Evolutionary conservation across 208 protist genomes (phyloP).

Genomic region (Acanthamoeba quina): DNA sequence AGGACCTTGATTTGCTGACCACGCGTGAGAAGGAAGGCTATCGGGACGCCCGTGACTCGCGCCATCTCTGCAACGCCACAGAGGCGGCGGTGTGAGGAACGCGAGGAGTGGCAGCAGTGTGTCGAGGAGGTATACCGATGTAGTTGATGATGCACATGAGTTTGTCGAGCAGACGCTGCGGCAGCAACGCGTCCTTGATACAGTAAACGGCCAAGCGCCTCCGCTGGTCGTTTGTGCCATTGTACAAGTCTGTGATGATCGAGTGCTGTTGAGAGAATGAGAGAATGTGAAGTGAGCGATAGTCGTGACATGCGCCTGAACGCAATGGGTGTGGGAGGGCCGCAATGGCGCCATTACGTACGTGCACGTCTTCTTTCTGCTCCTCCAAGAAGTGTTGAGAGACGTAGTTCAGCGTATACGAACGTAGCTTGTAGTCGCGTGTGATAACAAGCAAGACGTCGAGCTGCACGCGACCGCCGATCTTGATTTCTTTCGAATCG

Average conservation of each 20-base stretch:
- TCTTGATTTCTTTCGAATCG: slow-evolving; percentile 97
- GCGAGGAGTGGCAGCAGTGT: background rate
- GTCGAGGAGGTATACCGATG: slow-evolving; percentile 72
- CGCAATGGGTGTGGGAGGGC: slow-evolving; percentile 92
- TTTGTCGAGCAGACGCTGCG: slow-evolving; percentile 97
- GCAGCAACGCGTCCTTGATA: slow-evolving; percentile 98
- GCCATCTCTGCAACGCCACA: slow-evolving; percentile 96
- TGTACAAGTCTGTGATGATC: slow-evolving; percentile 93
- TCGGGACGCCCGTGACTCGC: slow-evolving; percentile 98
- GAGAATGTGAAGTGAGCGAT: background rate
- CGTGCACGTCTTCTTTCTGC: slow-evolving; percentile 99
- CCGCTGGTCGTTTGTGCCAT: slow-evolving; percentile 97
- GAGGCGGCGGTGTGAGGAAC: background rate
- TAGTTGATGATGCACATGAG: slow-evolving; percentile 99
- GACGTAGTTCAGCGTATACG: slow-evolving; percentile 99
- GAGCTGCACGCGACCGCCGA: slow-evolving; percentile 97
- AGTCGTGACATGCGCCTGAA: background rate
- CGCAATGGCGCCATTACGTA: slow-evolving; percentile 90
- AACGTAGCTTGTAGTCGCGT: slow-evolving; percentile 98
- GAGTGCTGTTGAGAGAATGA: slow-evolving; percentile 79
- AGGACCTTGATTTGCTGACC: slow-evolving; percentile 99
- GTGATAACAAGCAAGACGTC: slow-evolving; percentile 96
- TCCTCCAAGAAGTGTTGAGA: slow-evolving; percentile 98
- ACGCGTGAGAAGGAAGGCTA: slow-evolving; percentile 96
- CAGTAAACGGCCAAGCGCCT: slow-evolving; percentile 99